Evolutionary conservation across 208 protist species (phyloP).

Genomic region (Trypanosoma boissoni): DNA sequence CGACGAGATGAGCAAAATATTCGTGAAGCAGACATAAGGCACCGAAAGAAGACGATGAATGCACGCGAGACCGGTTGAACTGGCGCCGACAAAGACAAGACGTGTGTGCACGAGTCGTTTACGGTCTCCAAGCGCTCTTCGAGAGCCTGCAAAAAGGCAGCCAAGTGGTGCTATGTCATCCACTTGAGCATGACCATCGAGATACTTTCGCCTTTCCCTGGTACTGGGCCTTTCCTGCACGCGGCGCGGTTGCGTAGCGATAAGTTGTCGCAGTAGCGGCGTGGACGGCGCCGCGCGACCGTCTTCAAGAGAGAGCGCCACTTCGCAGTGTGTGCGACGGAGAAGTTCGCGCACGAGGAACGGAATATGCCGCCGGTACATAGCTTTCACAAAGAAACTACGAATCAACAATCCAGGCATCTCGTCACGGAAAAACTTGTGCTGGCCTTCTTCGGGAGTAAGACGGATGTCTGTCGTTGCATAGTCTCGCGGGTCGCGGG

Average conservation of each 20-base stretch:
- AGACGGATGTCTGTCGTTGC: conserved; percentile 54
- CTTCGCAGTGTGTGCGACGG: conserved; percentile 39
- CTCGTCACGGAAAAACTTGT: conserved; percentile 39
- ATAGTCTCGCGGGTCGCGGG: conserved; percentile 56
- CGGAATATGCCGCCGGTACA: conserved; percentile 55
- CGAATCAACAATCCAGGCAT: conserved; percentile 62
- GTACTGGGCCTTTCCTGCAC: conserved; percentile 43
- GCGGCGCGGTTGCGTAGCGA: conserved; percentile 55
- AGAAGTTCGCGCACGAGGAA: conserved; percentile 84
- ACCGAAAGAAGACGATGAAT: conserved; percentile 74
- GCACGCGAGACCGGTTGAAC: conserved; percentile 69
- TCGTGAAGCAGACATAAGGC: conserved; percentile 82
- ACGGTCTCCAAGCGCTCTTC: conserved; percentile 70
- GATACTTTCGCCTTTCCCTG: not conserved
- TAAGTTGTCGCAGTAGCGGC: conserved; percentile 44
- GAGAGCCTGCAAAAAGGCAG: conserved; percentile 73
- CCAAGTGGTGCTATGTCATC: conserved; percentile 36
- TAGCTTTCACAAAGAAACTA: conserved; percentile 61
- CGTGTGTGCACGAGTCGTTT: conserved; percentile 77
- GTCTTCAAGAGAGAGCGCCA: conserved; percentile 55
- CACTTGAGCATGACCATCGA: not conserved
- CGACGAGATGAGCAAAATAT: conserved; percentile 84
- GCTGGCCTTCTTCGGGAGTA: conserved; percentile 28
- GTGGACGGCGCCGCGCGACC: conserved; percentile 20
- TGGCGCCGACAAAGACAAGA: conserved; percentile 84